phyloP scores from a whole-genome alignment of 1,284 basidiomycete species.

The Ceratobasidium sp. region DNA sequence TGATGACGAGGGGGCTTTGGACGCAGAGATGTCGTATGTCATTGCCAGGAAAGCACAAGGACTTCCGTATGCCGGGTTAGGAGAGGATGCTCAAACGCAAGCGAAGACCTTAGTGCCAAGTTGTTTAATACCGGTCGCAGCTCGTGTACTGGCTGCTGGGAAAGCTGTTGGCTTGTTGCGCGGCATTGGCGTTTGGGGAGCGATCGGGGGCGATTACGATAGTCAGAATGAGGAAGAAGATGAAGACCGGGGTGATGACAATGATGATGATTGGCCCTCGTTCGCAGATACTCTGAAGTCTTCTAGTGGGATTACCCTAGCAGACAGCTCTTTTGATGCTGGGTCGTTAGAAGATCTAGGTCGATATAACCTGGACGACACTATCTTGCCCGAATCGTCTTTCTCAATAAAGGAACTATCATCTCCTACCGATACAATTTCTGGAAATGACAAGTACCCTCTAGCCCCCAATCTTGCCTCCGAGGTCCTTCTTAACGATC shows the following conservation, averaged over 20 bases:
- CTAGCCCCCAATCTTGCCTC: constrained; percentile 26
- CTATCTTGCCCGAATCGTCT: constrained; percentile 30
- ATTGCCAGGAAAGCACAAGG: constrained; percentile 9
- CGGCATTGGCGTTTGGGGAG: constrained; percentile 51
- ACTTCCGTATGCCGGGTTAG: constrained; percentile 12
- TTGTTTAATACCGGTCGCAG: constrained; percentile 65
- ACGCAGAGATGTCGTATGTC: constrained; percentile 42
- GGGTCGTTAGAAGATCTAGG: constrained; percentile 19
- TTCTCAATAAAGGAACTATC: background rate
- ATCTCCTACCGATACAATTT: constrained; percentile 3
- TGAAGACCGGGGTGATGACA: constrained; percentile 44
- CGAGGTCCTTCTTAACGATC: constrained; percentile 47
- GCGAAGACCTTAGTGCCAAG: constrained; percentile 57
- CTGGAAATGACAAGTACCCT: constrained; percentile 19
- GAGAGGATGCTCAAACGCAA: constrained; percentile 44
- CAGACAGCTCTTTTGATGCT: constrained; percentile 19
- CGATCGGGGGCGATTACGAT: constrained; percentile 13
- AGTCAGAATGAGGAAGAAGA: constrained; percentile 2
- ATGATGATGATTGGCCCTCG: constrained; percentile 50
- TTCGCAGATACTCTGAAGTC: constrained; percentile 46
- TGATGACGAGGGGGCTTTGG: constrained; percentile 48
- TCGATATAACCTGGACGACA: constrained; percentile 25
- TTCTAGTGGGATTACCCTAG: constrained; percentile 14
- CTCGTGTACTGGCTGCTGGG: constrained; percentile 69
- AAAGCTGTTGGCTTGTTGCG: constrained; percentile 77